phyloP scores from a whole-genome alignment of 2,329 filamentous ascomycete species.

The Exophiala viscosa region DNA sequence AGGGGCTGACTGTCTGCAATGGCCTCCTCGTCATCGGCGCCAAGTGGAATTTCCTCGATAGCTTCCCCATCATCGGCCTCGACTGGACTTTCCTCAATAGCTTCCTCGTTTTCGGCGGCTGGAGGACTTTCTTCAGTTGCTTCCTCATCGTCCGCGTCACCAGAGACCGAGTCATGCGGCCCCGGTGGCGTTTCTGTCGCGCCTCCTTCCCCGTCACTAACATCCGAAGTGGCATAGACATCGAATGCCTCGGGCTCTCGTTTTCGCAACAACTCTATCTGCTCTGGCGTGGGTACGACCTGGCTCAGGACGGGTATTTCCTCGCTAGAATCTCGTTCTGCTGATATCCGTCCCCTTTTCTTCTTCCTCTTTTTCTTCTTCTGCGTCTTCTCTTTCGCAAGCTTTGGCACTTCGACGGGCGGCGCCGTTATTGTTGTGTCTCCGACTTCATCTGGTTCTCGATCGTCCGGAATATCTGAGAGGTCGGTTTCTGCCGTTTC shows the following conservation, averaged over 20 bases:
- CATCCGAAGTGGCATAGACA: constrained; percentile 22
- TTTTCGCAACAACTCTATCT: constrained; percentile 14
- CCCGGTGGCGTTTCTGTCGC: background rate
- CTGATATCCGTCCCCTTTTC: background rate
- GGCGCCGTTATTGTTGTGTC: constrained; percentile 1
- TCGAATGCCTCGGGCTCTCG: constrained; percentile 26
- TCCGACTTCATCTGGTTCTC: constrained; percentile 3
- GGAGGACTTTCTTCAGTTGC: background rate
- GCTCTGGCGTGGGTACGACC: background rate
- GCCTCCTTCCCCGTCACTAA: constrained; percentile 9
- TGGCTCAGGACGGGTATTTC: constrained; percentile 2
- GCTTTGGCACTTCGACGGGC: background rate
- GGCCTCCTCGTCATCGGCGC: background rate
- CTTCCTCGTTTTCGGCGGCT: constrained; percentile 13
- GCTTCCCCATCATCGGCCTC: constrained; percentile 24
- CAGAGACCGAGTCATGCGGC: background rate
- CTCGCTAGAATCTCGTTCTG: constrained; percentile 1
- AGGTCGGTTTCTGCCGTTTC: constrained; percentile 19
- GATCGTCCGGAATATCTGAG: constrained; percentile 23
- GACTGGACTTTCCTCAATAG: constrained; percentile 1
- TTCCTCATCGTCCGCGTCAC: background rate
- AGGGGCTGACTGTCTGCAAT: too few relatives aligned
- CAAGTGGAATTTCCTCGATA: constrained; percentile 7
- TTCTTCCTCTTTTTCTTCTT: constrained; percentile 5
- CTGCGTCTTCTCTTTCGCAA: background rate